A percentile compares a stretch with the other conserved stretches of the same genome.
These are phyloP conservation scores for Sclerotinia sclerotiorum DNA, from an alignment of 2,329 filamentous ascomycete species.

Conservation along the genomic window DNA sequence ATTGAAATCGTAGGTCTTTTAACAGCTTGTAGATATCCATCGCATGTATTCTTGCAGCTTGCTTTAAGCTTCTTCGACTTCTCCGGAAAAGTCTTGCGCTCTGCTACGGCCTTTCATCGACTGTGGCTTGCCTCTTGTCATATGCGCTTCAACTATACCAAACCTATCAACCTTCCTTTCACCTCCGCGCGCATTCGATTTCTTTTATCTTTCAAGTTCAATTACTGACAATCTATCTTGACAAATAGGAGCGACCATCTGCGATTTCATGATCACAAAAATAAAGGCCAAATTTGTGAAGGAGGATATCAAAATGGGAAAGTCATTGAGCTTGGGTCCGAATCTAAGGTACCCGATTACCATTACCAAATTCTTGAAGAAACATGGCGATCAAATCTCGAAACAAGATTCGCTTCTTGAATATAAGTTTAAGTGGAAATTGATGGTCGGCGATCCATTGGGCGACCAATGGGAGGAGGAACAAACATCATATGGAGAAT, in stretches of 20 bases:
- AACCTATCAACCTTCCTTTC: neutral
- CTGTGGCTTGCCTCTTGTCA: constrained; percentile 3
- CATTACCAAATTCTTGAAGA: constrained; percentile 79
- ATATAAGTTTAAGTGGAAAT: constrained; percentile 81
- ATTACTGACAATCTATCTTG: constrained; percentile 25
- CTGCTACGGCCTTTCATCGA: neutral
- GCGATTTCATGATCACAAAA: constrained; percentile 39
- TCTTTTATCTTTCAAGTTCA: constrained; percentile 12
- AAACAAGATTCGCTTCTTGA: constrained; percentile 78
- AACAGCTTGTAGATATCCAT: constrained; percentile 37
- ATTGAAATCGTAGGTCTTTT: constrained; percentile 41
- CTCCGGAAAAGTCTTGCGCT: constrained; percentile 2
- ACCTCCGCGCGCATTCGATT: neutral
- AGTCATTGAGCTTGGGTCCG: constrained; percentile 54
- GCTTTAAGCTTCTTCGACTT: constrained; percentile 24
- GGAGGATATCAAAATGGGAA: constrained; percentile 45
- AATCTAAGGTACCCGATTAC: constrained; percentile 90
- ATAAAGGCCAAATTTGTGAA: constrained; percentile 28
- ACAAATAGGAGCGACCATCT: constrained; percentile 24
- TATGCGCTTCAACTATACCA: neutral
- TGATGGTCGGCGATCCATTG: constrained; percentile 68
- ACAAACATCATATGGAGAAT: constrained; percentile 71
- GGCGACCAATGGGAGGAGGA: constrained; percentile 64
- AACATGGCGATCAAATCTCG: constrained; percentile 70
- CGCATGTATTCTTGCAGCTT: constrained; percentile 31